A percentile compares a stretch with the other conserved stretches of the same genome.
phyloP scores from a whole-genome alignment of 768 basidiomycete species.

The Hemileccinum rubropunctum region DNA sequence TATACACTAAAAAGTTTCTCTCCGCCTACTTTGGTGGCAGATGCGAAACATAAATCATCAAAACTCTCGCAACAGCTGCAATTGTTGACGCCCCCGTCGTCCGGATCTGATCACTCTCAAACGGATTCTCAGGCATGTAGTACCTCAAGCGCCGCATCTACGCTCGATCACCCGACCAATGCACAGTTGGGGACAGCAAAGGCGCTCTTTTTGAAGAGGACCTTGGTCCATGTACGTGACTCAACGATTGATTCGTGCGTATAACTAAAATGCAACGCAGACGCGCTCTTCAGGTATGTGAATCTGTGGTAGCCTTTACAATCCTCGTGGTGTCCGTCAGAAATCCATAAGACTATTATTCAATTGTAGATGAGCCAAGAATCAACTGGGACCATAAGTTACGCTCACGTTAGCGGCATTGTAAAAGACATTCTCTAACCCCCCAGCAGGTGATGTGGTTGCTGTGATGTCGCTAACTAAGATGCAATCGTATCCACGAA shows the following conservation, averaged over 20 bases:
- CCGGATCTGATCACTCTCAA: background rate
- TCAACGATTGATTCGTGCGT: background rate
- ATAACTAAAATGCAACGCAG: conserved; percentile 5
- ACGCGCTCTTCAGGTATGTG: background rate
- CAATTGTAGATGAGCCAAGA: background rate
- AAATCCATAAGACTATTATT: conserved; percentile 49
- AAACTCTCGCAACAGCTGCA: background rate
- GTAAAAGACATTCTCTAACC: conserved; percentile 54
- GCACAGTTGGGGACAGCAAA: background rate
- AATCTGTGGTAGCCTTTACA: conserved; percentile 13
- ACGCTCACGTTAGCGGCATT: conserved; percentile 52
- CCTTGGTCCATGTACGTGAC: conserved; percentile 5
- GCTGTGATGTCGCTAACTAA: conserved; percentile 56
- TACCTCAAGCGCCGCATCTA: background rate
- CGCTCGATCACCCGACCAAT: background rate
- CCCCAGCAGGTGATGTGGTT: conserved; percentile 60
- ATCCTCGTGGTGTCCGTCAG: conserved; percentile 38
- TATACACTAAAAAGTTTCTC: conserved; percentile 27
- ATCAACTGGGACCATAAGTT: background rate
- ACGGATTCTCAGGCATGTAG: background rate
- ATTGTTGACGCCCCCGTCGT: background rate
- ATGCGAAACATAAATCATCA: background rate
- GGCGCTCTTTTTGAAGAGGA: background rate
- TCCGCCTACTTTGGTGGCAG: conserved; percentile 1
- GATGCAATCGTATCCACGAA: conserved; percentile 61